phyloP scores from a whole-genome alignment of 257 asterid species.

The Nemophila menziesii region DNA sequence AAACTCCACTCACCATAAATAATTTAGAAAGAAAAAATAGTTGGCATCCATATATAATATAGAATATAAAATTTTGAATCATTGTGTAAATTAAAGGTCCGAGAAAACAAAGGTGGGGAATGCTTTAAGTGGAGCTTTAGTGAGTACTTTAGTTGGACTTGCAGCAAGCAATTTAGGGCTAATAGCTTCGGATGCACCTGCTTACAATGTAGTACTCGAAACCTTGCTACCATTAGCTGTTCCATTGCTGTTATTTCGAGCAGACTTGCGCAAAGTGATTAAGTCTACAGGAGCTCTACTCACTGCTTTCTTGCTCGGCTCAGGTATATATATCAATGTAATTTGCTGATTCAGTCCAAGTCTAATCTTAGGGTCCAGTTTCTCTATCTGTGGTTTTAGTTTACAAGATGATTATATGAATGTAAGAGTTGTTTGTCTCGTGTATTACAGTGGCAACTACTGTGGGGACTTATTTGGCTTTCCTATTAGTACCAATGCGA shows the following conservation, averaged over 20 bases:
- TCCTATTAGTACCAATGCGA: slow-evolving; percentile 70
- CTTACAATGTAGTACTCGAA: slow-evolving; percentile 59
- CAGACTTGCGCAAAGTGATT: slow-evolving; percentile 69
- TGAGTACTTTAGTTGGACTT: slow-evolving; percentile 60
- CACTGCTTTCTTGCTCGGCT: slow-evolving; percentile 80
- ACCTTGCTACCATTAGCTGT: slow-evolving; percentile 80
- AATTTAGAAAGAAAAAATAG: too few relatives aligned
- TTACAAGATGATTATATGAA: too few relatives aligned
- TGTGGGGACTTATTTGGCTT: slow-evolving; percentile 70
- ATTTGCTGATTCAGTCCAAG: background rate
- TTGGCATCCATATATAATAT: too few relatives aligned
- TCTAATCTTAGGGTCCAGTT: background rate
- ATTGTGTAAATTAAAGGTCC: slow-evolving; percentile 38
- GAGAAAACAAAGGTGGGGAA: slow-evolving; percentile 81
- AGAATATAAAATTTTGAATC: too few relatives aligned
- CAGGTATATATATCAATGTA: slow-evolving; percentile 45
- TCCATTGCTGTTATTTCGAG: slow-evolving; percentile 76
- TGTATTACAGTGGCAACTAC: slow-evolving; percentile 63
- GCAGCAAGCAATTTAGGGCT: slow-evolving; percentile 85
- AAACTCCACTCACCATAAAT: background rate
- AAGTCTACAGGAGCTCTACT: slow-evolving; percentile 74
- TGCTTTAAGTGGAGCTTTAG: slow-evolving; percentile 85
- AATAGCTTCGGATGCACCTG: slow-evolving; percentile 60
- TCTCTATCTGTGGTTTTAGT: too few relatives aligned
- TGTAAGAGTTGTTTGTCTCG: background rate